Evolutionary conservation across 2,329 filamentous ascomycete species (phyloP).

Genomic region (Penicillium brasilianum): DNA sequence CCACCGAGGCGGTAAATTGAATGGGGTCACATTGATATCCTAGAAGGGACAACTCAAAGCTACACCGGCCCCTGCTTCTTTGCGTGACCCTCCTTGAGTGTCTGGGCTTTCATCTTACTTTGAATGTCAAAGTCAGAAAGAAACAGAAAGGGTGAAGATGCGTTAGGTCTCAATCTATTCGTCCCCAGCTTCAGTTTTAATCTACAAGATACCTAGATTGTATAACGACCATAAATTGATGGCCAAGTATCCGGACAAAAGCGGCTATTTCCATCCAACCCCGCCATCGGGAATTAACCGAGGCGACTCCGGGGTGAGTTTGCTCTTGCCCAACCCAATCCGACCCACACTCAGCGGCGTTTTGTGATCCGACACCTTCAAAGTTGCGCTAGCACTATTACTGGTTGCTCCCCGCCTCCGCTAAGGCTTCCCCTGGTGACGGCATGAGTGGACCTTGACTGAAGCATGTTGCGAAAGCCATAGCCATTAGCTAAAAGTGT

Average conservation of each 20-base stretch:
- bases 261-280: slow-evolving; percentile 1
- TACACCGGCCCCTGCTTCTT: no score
- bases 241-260: neutral
- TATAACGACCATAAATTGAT: neutral
- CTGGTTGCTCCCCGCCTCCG: neutral
- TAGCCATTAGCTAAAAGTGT: neutral
- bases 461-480: neutral
- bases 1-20: neutral
- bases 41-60: no score
- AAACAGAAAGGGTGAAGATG: neutral
- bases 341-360: slow-evolving; percentile 4
- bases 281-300: neutral
- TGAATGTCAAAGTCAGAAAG: no score
- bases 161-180: neutral
- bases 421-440: neutral
- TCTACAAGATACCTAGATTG: neutral
- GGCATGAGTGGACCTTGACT: neutral
- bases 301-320: slow-evolving; percentile 1
- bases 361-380: neutral
- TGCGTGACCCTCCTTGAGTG: no score
- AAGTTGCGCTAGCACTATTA: neutral
- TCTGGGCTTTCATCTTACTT: neutral
- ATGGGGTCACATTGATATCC: no score
- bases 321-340: neutral
- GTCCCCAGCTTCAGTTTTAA: neutral